Base-by-base conservation (phyloP, 1,139 yeast species). In the Candida glucosophila region DNA sequence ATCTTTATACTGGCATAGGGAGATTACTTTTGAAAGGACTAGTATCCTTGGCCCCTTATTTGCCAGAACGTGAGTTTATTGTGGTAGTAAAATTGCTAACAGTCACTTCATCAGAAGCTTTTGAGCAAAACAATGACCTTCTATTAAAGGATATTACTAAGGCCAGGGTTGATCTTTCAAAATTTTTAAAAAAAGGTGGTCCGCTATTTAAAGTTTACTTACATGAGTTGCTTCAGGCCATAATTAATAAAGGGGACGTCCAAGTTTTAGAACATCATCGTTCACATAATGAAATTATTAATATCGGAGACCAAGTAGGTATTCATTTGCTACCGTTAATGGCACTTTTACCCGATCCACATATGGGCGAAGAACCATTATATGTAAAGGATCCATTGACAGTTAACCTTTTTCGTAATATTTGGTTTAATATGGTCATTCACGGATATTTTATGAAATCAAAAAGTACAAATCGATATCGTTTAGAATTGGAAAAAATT, bases 371-470 rank as follows among this genome's bases (percentile, higher is more conserved):
- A 29, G 38, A 35, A 31, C 63, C 63, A 3, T 49, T 62, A 30
- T 35, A 43, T 16, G 49, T 73, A 14, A 47, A 47, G 8, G 70
- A 73, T 29, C 56, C 67, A 21, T 61, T 55, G 10, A 64, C 72
- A 2, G 55, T 71, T 28, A 59, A 69, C 23, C 56, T 78, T 31
- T 85, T 88, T 58, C 73, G 94, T 44, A 82, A 90, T 49, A 75
- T 85, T 25, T 92, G 99, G 99, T 86, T 82, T 49, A 90, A 88
- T 44, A 66, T 90, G 70, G 92, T 80, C 4, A 83, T 88, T 22
- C 95, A 90, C 51, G 98, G 98, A 0, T 86, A 77, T 47, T 70
- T 77, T 14, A 61, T 65, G 27, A 67, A 67, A 26, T 77, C 94
- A 0, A 61, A 63, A 9, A 58, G 75, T 41, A 68, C 77, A 7